Evolutionary conservation across 352 stramenopile species (phyloP), one percentile per base, ranked within the genome.

Genomic region (Peronospora destructor): DNA sequence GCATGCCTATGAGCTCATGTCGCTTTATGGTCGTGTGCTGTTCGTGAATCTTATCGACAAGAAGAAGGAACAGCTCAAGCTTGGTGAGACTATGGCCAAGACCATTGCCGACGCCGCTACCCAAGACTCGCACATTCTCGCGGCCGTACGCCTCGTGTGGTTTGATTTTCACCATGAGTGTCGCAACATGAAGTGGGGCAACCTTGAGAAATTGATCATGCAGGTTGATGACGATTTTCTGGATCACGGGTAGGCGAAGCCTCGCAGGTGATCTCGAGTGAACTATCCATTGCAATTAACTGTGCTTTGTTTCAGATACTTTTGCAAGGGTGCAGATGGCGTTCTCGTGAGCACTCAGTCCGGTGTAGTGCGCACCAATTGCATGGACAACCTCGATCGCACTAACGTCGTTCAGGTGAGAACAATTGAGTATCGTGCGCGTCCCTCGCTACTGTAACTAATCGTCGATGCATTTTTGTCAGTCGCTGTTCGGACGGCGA

Each of bases 101-200:
- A 81, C 68, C 8, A 59, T 85, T 28, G 65, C 66, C 0, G 48
- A 69, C 12, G 71, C 76, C 10, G 68, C 74, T 11, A 73, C 65
- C 4, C 62, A 66, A 19, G 67, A 85, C 50, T 79, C 76, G 35
- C 76, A 87, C 42, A 75, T 87, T 32, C 51, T 87, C 17, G 76
- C 73, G 11, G 77, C 66, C 21, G 57, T 85, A 21, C 71, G 73
- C 21, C 66, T 73, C 43, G 74, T 98, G 29, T 98, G 95, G 95
- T 98, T 97, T 64, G 95, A 98, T 54, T 98, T 98, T 64, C 95
- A 98, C 68, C 79, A 87, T 23, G 92, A 98, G 65, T 97, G 94
- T 56, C 91, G 86, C 53, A 80, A 91, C 42, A 97, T 96, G 71
- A 73, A 92, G 66, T 98, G 89, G 77, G 69, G 82, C 28, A 95